Evolutionary conservation across 805 yeast genomes (phyloP).

Genomic region (Nakazawaea sp.): DNA sequence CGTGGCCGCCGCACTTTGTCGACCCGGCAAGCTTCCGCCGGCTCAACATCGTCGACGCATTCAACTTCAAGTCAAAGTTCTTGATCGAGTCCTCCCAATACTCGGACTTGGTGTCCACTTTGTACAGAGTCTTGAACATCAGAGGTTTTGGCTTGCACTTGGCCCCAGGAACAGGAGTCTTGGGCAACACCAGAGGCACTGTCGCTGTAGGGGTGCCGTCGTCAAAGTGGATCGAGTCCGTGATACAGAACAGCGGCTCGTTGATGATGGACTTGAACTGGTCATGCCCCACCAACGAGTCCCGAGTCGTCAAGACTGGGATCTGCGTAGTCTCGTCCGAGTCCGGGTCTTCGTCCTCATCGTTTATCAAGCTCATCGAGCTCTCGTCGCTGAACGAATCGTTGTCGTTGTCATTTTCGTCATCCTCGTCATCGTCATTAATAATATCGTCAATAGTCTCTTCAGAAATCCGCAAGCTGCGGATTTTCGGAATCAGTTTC

Average conservation of each 20-base stretch:
- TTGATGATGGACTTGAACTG: constrained; percentile 12
- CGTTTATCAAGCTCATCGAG: constrained; percentile 14
- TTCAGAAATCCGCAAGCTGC: constrained; percentile 8
- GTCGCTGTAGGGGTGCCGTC: constrained; percentile 21
- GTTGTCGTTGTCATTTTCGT: neutral
- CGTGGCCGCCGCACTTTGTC: constrained; percentile 15
- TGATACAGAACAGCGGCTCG: constrained; percentile 14
- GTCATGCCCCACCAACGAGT: constrained; percentile 10
- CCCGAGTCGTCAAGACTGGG: constrained; percentile 11
- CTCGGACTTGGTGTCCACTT: neutral
- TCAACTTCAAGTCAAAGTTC: constrained; percentile 47
- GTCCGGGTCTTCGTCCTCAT: constrained; percentile 17
- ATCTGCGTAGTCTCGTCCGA: constrained; percentile 15
- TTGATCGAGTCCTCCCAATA: neutral
- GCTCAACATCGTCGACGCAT: constrained; percentile 57
- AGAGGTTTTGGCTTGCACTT: neutral
- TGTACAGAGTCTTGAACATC: neutral
- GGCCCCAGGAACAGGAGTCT: constrained; percentile 4
- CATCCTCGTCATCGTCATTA: neutral
- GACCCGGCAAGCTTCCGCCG: constrained; percentile 34
- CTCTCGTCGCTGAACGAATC: constrained; percentile 5
- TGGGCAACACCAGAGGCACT: constrained; percentile 25
- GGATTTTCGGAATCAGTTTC: neutral
- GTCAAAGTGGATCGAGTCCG: constrained; percentile 14
- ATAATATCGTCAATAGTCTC: constrained; percentile 11